Base-by-base conservation (phyloP, 495 filamentous ascomycete species). In the Trichocladium antarcticum region DNA sequence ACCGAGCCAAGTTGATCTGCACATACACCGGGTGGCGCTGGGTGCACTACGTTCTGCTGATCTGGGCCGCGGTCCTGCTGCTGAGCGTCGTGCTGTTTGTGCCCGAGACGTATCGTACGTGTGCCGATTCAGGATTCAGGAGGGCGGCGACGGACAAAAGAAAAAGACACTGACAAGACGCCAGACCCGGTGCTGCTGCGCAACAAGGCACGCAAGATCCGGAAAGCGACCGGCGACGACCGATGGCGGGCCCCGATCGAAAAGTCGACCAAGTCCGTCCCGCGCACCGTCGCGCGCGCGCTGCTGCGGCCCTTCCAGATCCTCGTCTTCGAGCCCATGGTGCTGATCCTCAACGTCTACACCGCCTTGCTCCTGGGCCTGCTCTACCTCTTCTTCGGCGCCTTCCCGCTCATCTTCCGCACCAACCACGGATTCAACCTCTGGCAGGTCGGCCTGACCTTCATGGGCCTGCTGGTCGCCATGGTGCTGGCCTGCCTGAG, bases 381-480 rank as follows among this genome's bases (percentile, higher is more conserved):
- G 29, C 68, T 96, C 0, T 96, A 98, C 57, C 78, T 98, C 6
- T 98, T 96, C 70, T 95, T 98, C 62, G 89, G 90, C 8, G 89
- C 89, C 0, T 96, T 95, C 60, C 77, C 85, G 8, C 65, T 95
- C 32, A 81, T 95, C 17, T 98, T 96, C 61, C 57, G 70, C 15
- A 73, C 78, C 28, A 81, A 85, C 42, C 84, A 96, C 64, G 80
- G 78, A 28, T 84, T 98, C 63, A 78, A 77, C 16, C 70, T 92
- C 3, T 89, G 83, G 75, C 84, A 94, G 62, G 72, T 80, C 3
- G 90, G 92, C 7, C 65, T 92, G 28, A 80, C 79, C 34, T 97
- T 97, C 64, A 64, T 89, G 41, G 89, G 89, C 7, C 69, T 95
- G 16, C 75, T 90, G 44, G 74, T 87, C 0, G 84, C 89, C 12